Evolutionary conservation across 2,329 filamentous ascomycete species (phyloP), one percentile per base, ranked within the genome.

Genomic region (Tympanopsis confertula): DNA sequence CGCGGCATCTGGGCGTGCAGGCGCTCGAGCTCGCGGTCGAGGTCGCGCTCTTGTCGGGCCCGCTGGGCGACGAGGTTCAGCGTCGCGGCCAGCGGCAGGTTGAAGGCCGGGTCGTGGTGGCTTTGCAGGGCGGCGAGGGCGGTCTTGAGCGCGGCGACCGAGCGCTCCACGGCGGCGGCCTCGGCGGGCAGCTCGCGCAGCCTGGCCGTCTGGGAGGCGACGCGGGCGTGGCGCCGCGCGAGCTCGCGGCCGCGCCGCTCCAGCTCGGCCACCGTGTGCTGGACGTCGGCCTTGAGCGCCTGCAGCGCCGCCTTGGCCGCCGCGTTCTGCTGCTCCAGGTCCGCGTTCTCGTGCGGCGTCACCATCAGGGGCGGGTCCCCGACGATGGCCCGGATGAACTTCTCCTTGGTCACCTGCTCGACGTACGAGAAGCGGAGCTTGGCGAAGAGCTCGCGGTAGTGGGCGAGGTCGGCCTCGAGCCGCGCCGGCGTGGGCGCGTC

Each of bases 401-500:
- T 94, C 58, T 98, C 91, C 62, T 96, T 98, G 33, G 89, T 96
- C 44, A 96, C 87, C 66, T 96, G 91, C 61, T 98, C 91, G 49
- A 95, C 83, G 61, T 96, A 96, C 45, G 85, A 93, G 66, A 96
- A 96, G 48, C 89, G 86, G 28, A 96, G 71, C 63, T 98, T 96
- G 30, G 86, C 82, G 60, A 96, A 98, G 15, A 96, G 74, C 60
- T 95, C 88, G 62, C 85, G 86, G 65, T 96, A 95, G 59, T 96
- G 88, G 20, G 72, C 68, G 19, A 96, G 69, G 57, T 96, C 89
- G 19, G 84, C 85, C 45, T 85, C 78, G 5, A 96, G 68, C 22
- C 81, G 81, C 13, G 82, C 74, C 0, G 88, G 86, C 7, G 79
- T 85, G 14, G 77, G 74, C 42, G 71, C 75, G 46, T 81, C 77